These are phyloP conservation scores for Amyloporia xantha DNA, from an alignment of 768 basidiomycete species.

Conservation along the genomic window DNA sequence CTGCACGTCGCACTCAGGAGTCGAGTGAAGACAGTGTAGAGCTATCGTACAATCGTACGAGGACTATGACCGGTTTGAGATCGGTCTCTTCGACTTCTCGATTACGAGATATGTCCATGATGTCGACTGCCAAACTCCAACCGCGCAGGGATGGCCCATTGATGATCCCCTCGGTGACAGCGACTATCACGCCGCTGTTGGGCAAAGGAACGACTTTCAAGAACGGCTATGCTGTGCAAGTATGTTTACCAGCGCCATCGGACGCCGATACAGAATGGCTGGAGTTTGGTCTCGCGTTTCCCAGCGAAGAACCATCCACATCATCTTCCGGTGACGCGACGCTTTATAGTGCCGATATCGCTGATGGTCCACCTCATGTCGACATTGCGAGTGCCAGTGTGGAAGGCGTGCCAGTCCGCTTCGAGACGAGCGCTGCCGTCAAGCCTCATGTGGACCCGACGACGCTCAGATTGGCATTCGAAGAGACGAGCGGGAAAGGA, in stretches of 20 bases:
- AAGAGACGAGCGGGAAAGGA: slow-evolving; percentile 47
- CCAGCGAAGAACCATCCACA: slow-evolving; percentile 18
- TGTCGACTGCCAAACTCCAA: slow-evolving; percentile 17
- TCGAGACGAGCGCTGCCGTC: slow-evolving; percentile 41
- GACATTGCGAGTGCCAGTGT: slow-evolving; percentile 54
- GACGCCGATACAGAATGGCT: slow-evolving; percentile 64
- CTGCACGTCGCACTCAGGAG: slow-evolving; percentile 3
- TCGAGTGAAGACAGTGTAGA: slow-evolving; percentile 13
- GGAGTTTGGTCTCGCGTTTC: slow-evolving; percentile 64
- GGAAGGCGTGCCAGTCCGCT: slow-evolving; percentile 58
- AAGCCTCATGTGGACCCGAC: slow-evolving; percentile 28
- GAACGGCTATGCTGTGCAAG: slow-evolving; percentile 52
- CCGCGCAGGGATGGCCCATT: slow-evolving; percentile 48
- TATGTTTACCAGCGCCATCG: slow-evolving; percentile 49
- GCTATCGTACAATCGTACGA: slow-evolving; percentile 15
- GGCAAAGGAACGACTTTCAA: slow-evolving; percentile 21
- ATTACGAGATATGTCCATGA: slow-evolving; percentile 20
- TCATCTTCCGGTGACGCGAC: background rate
- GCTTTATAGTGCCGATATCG: background rate
- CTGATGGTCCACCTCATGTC: slow-evolving; percentile 34
- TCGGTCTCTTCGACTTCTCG: slow-evolving; percentile 4
- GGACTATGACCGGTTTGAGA: slow-evolving; percentile 15
- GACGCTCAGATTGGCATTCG: slow-evolving; percentile 38
- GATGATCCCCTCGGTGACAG: slow-evolving; percentile 54
- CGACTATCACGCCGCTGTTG: slow-evolving; percentile 47